These are phyloP conservation scores for Oenanthe javanica DNA, from an alignment of 140 eudicot species.

Conservation along the genomic window DNA sequence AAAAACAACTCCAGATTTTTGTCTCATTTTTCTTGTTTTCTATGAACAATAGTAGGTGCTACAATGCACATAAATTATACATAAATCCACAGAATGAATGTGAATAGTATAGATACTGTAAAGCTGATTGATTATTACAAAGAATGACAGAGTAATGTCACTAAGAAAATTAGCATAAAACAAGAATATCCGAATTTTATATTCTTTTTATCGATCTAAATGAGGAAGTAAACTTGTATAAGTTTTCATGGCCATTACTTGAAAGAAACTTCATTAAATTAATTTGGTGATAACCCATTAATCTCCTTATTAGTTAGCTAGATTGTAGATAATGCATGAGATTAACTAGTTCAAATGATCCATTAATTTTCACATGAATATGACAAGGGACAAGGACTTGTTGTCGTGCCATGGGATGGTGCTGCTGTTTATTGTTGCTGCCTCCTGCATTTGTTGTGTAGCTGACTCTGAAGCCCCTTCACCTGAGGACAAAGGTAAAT, in stretches of 20 bases:
- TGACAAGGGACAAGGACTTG: background rate
- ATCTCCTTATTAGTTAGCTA: background rate
- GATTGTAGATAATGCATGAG: background rate
- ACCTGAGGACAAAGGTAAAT: background rate
- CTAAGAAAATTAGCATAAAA: background rate
- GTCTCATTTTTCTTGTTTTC: slow-evolving; percentile 1
- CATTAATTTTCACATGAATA: background rate
- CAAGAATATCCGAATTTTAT: background rate
- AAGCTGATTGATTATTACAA: background rate
- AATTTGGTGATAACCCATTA: background rate
- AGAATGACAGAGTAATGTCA: background rate
- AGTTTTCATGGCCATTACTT: background rate
- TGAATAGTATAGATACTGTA: background rate
- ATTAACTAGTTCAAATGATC: background rate
- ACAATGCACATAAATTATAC: background rate
- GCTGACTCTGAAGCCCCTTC: background rate
- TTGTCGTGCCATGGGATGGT: background rate
- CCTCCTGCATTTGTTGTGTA: background rate
- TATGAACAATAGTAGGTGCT: background rate
- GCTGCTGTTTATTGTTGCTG: background rate
- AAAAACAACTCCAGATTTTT: background rate
- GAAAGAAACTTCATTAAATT: background rate
- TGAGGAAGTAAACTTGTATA: background rate
- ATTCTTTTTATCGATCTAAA: background rate
- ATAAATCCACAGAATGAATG: background rate